Base-by-base conservation (phyloP, 75 land plant species). In the Picea glauca region DNA sequence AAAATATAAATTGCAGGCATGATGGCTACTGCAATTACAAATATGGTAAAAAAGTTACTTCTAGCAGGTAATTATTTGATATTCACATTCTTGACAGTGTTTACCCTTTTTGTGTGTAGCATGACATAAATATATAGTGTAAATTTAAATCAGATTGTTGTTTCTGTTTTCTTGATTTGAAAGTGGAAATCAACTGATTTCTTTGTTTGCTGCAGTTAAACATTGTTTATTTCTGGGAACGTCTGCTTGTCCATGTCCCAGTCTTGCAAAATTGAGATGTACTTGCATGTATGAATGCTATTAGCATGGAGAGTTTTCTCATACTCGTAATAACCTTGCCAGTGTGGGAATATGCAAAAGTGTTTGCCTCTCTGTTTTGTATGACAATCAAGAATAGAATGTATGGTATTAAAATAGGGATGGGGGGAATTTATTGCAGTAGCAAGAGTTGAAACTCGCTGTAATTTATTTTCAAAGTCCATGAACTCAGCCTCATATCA, bases 21-120 rank as follows among this genome's bases (percentile, higher is more conserved):
- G 35, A 61, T 60, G n/a, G 23, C 6, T 76, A 18, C 18, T 76
- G 77, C 65, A 76, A n/a, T 43, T 70, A 46, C 74, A 70, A 38
- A 70, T n/a, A 66, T 17, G 11, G 54, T 43, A 70, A 70, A 21
- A 70, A 21, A 70, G 11, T 70, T n/a, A 1, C 15, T 70, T 50
- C 2, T 50, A 9, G 56, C 13, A 70, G 11, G 50, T 43, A 46
- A 70, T 43, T 70, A 70, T 70, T 7, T 50, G 56, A 9, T n/a
- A 70, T 70, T 43, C 6, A 70, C 43, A 21, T 70, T 13, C 11
- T 43, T 20, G 35, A 23, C 50, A 70, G 35, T 17, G 18, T 17
- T 35, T 35, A 65, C 33, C 40, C 5, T 66, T 70, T 20, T 43
- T n/a, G 74, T 43, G 35, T 43, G 43, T 70, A 46, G 46, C 3